Percentiles rank a stretch among this genome's conserved stretches.
Conservation (phyloP, 2,329 filamentous ascomycete species). For the Botrytis galanthina region DNA sequence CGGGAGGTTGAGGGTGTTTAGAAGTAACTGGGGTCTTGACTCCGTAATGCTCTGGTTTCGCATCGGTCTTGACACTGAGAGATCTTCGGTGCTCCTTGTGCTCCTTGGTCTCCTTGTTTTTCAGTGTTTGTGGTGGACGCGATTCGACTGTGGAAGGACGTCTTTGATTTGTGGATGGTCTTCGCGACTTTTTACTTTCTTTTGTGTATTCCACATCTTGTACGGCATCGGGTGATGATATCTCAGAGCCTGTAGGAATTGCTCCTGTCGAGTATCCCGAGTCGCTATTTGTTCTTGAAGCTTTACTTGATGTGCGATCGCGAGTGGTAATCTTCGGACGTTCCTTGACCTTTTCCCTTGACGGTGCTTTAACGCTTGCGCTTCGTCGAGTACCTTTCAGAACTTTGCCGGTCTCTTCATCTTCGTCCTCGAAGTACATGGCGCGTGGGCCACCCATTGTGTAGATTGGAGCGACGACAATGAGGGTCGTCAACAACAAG, state of each 20-base stretch:
- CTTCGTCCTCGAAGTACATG: conserved; percentile 34
- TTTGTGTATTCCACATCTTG: conserved; percentile 8
- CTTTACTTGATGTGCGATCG: conserved; percentile 16
- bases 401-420: conserved; percentile 29
- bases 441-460: conserved; percentile 27
- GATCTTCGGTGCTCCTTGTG: conserved; percentile 17
- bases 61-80: conserved; percentile 14
- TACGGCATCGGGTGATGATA: conserved; percentile 12
- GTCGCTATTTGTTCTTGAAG: conserved; percentile 19
- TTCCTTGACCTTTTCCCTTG: conserved; percentile 25
- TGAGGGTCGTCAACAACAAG: conserved; percentile 16
- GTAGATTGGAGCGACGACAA: conserved; percentile 15
- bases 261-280: conserved; percentile 21
- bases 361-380: conserved; percentile 26
- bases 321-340: conserved; percentile 14
- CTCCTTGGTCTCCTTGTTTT: conserved; percentile 13
- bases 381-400: conserved; percentile 30
- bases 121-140: conserved; percentile 8
- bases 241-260: conserved; percentile 13
- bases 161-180: background rate
- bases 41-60: conserved; percentile 15
- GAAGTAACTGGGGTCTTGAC: conserved; percentile 4
- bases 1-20: conserved; percentile 8
- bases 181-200: conserved; percentile 14
- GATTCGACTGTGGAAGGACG: conserved; percentile 11